Evolutionary conservation across 2,329 filamentous ascomycete genomes (phyloP).

Genomic region (Chaetomium sp.): DNA sequence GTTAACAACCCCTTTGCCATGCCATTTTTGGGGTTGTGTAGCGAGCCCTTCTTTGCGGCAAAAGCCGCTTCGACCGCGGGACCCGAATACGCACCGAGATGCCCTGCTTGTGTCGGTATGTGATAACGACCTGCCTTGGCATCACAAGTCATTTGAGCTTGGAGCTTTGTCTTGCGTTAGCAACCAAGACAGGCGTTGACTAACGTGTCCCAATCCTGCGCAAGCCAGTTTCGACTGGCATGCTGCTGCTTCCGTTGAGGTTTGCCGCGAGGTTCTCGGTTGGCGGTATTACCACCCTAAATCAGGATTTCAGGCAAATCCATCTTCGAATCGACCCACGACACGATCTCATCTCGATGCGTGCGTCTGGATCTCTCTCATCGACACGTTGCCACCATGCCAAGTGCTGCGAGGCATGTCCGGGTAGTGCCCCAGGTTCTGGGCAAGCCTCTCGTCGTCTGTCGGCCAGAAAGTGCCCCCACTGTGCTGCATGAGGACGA

Average conservation of each 20-base stretch:
- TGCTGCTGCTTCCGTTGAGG: background rate
- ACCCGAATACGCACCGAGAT: background rate
- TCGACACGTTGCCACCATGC: slow-evolving; percentile 13
- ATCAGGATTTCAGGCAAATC: background rate
- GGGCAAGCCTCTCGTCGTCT: slow-evolving; percentile 10
- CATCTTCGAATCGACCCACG: slow-evolving; percentile 13
- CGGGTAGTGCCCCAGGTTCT: slow-evolving; percentile 2
- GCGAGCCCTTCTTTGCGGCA: background rate
- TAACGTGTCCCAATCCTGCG: background rate
- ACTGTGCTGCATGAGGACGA: slow-evolving; percentile 20
- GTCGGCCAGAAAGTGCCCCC: background rate
- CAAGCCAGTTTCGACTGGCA: background rate
- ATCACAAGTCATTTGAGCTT: background rate
- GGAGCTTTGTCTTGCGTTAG: background rate
- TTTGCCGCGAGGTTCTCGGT: background rate
- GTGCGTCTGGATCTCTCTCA: slow-evolving; percentile 12
- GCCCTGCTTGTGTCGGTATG: background rate
- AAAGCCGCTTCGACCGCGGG: background rate
- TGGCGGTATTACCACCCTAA: background rate
- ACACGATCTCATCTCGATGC: slow-evolving; percentile 15
- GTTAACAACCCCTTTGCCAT: background rate
- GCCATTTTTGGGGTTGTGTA: background rate
- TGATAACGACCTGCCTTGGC: background rate
- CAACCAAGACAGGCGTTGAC: background rate
- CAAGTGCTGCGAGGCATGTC: slow-evolving; percentile 10